Conservation (phyloP, 2,329 filamentous ascomycete species). For the Ophiocordyceps australis region DNA sequence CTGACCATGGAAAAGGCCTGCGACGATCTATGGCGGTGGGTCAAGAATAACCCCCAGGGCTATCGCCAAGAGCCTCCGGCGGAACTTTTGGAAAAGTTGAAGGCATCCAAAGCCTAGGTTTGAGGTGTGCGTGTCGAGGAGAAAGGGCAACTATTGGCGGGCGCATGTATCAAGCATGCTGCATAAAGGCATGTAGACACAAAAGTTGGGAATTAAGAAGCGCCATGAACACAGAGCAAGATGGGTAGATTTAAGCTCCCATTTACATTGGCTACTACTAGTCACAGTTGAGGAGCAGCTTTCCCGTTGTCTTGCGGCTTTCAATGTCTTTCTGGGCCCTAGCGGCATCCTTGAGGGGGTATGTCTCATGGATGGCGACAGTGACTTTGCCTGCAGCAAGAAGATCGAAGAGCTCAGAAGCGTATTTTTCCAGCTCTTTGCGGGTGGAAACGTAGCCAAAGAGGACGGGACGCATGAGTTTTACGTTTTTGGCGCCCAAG, state of each 20-base stretch:
- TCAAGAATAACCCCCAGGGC: conserved; percentile 87
- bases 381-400: conserved; percentile 52
- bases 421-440: conserved; percentile 55
- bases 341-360: conserved; percentile 54
- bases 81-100: conserved; percentile 51
- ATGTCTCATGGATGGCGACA: conserved; percentile 57
- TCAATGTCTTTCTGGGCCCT: conserved; percentile 65
- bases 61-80: conserved; percentile 85
- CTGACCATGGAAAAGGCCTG: conserved; percentile 84
- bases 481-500: conserved; percentile 57
- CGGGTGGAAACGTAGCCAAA: conserved; percentile 51
- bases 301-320: conserved; percentile 67
- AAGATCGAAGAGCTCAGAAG: conserved; percentile 54
- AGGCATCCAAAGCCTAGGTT: conserved; percentile 12
- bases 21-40: conserved; percentile 91
- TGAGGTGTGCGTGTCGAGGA: too few species aligned
- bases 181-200: background rate
- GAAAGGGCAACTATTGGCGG: too few species aligned
- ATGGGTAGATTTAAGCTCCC: too few species aligned
- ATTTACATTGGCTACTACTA: too few species aligned
- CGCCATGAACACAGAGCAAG: too few species aligned
- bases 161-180: too few species aligned
- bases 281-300: conserved; percentile 55
- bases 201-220: conserved; percentile 1
- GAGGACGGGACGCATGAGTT: conserved; percentile 56